Evolutionary conservation across 2,329 filamentous ascomycete species (phyloP).

Genomic region (Aspergillus sp.): DNA sequence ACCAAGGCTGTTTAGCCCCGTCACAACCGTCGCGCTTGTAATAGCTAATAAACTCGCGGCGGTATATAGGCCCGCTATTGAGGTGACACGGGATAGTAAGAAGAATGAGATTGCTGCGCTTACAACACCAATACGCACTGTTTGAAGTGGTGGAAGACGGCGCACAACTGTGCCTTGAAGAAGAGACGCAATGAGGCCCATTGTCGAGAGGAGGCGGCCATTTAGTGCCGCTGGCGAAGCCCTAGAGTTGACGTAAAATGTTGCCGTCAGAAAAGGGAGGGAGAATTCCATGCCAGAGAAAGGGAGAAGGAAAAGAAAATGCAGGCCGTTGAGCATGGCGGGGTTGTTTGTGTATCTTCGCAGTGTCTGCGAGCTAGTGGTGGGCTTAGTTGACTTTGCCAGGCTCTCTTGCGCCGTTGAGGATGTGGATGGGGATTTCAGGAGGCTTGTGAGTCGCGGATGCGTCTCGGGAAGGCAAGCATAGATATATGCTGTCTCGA

Average conservation of each 20-base stretch:
- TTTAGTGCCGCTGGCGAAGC: slow-evolving; percentile 66
- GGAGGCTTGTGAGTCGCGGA: slow-evolving; percentile 57
- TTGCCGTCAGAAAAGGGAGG: slow-evolving; percentile 94
- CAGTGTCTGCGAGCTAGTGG: slow-evolving; percentile 14
- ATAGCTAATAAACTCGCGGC: slow-evolving; percentile 83
- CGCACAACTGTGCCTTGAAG: slow-evolving; percentile 91
- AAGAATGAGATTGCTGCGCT: slow-evolving; percentile 78
- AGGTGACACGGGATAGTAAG: slow-evolving; percentile 69
- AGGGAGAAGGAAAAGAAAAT: slow-evolving; percentile 90
- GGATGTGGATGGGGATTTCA: slow-evolving; percentile 24
- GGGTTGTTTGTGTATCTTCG: slow-evolving; percentile 75
- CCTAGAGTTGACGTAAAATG: slow-evolving; percentile 74
- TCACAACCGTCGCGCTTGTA: slow-evolving; percentile 93
- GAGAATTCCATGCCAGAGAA: slow-evolving; percentile 99
- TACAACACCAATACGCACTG: slow-evolving; percentile 75
- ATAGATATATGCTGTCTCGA: slow-evolving; percentile 88
- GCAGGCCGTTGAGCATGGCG: slow-evolving; percentile 75
- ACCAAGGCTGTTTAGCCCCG: slow-evolving; percentile 84
- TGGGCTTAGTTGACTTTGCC: background rate
- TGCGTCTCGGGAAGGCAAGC: slow-evolving; percentile 78
- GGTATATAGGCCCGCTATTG: slow-evolving; percentile 70
- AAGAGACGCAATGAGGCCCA: slow-evolving; percentile 87
- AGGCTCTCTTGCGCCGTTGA: background rate
- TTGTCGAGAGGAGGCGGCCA: slow-evolving; percentile 82
- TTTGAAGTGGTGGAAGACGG: slow-evolving; percentile 75